Base-by-base conservation (phyloP, 441 rosid genomes). In the Cnidoscolus chayamansa region DNA sequence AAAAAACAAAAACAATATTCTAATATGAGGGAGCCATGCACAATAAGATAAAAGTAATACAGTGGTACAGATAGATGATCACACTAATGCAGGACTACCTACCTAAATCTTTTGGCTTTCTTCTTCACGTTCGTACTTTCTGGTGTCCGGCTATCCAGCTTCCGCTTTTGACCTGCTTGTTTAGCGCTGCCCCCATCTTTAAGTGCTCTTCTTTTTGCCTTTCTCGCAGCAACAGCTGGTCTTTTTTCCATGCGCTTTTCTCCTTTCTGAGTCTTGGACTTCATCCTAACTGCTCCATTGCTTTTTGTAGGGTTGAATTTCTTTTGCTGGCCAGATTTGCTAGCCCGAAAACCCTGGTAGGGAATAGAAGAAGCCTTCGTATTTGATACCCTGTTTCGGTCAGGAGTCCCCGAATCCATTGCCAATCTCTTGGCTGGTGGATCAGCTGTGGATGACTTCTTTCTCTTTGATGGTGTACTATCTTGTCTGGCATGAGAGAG, bases 181-280 rank as follows among this genome's bases (percentile, higher is more conserved):
- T 77, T 79, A 7, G 81, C 37, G 58, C 76, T 75, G 47, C 83
- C 83, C 4, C 80, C 86, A 48, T 82, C 86, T 63, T 74, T 77
- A 1, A 70, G 76, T 1, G 77, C 81, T 0, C 74, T 86, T n/a
- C 80, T 86, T 78, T 82, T 90, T 10, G 84, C 87, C 82, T 87
- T 94, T 78, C 98, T 88, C 30, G 89, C 87, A 3, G 93, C 93
- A 73, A 93, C 99, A 6, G 97, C 77, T 30, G 95, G 97, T 70
- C 98, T 87, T 78, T 93, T 95, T 62, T 75, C 81, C 58, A 7
- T 48, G 7, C 80, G 62, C 58, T 77, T 76, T 50, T 73, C 85
- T 56, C 66, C 80, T 43, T 63, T 82, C 66, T 72, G 76, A 1
- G 72, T 62, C 80, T 70, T 84, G 20, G 82, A 78, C 68, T 79